These are phyloP conservation scores for Pichia rugopelliculosa DNA, from an alignment of 805 yeast genomes.

Conservation along the genomic window DNA sequence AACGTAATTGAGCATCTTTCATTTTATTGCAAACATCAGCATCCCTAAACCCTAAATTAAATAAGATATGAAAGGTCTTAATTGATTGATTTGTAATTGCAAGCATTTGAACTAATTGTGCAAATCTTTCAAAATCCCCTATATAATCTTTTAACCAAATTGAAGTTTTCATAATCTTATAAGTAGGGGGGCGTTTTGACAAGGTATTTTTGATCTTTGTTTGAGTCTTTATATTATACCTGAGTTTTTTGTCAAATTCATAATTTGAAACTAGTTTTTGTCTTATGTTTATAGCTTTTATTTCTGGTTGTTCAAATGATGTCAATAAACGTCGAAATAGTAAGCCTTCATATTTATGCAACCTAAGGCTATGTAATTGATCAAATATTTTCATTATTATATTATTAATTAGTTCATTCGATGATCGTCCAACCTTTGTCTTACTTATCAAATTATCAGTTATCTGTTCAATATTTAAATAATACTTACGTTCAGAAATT, in stretches of 20 bases:
- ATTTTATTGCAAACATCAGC: constrained; percentile 1
- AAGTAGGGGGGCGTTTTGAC: background rate
- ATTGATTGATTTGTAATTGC: constrained; percentile 6
- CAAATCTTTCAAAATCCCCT: constrained; percentile 6
- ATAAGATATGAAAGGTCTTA: background rate
- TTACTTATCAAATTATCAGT: background rate
- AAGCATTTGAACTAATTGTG: constrained; percentile 8
- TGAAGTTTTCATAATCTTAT: background rate
- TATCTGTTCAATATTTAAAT: background rate
- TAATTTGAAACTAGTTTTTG: background rate
- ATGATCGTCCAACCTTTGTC: background rate
- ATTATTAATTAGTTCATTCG: background rate
- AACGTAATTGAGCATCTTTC: constrained; percentile 1
- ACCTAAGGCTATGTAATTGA: constrained; percentile 14
- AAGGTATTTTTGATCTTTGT: background rate
- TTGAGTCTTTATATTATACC: background rate
- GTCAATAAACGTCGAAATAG: constrained; percentile 6
- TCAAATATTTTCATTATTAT: constrained; percentile 9
- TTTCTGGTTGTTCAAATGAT: background rate
- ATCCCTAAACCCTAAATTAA: background rate
- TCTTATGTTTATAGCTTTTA: background rate
- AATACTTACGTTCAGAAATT: background rate
- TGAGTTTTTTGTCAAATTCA: background rate
- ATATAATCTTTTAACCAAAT: constrained; percentile 2
- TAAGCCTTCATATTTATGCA: constrained; percentile 6